Percentiles rank a stretch among this genome's conserved stretches.
Evolutionary conservation across 352 stramenopile genomes (phyloP).

Genomic region (Phytophthora fragariaefolia): DNA sequence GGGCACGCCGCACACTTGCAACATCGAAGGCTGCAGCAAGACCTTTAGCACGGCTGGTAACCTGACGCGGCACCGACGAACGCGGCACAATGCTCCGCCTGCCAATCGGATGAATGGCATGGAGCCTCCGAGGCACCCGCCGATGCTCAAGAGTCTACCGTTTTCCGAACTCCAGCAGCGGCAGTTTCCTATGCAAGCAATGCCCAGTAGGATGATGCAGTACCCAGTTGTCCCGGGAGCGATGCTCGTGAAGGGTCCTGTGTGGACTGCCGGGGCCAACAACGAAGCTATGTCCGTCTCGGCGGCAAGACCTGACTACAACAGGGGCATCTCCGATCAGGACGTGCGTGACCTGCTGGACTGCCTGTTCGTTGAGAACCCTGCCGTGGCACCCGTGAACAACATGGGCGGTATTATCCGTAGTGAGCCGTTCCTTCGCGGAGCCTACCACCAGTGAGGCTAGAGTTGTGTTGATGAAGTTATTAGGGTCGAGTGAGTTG

Average conservation of each 20-base stretch:
- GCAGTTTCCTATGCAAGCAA: slow-evolving; percentile 24
- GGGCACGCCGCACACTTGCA: slow-evolving; percentile 60
- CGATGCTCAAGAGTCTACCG: slow-evolving; percentile 27
- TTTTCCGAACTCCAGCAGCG: slow-evolving; percentile 28
- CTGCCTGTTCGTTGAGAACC: slow-evolving; percentile 46
- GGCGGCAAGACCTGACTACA: slow-evolving; percentile 22
- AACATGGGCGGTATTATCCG: slow-evolving; percentile 38
- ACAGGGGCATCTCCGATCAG: slow-evolving; percentile 42
- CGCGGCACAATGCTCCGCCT: slow-evolving; percentile 44
- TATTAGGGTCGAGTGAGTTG: slow-evolving; percentile 29
- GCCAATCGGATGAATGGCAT: slow-evolving; percentile 5
- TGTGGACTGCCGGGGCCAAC: slow-evolving; percentile 25
- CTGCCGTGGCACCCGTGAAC: slow-evolving; percentile 23
- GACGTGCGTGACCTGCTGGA: slow-evolving; percentile 50
- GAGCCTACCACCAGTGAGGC: slow-evolving; percentile 40
- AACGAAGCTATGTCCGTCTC: slow-evolving; percentile 11
- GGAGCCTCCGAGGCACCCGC: slow-evolving; percentile 17
- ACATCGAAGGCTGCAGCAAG: slow-evolving; percentile 50
- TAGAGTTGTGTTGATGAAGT: slow-evolving; percentile 35
- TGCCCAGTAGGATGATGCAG: slow-evolving; percentile 22
- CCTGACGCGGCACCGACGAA: slow-evolving; percentile 62
- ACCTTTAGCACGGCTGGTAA: slow-evolving; percentile 69
- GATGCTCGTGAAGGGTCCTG: slow-evolving; percentile 33
- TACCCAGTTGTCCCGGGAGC: slow-evolving; percentile 32
- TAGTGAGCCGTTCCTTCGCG: slow-evolving; percentile 35